Percentiles rank a stretch among this genome's conserved stretches.
These are phyloP conservation scores for Fusarium concolor DNA, from an alignment of 2,329 filamentous ascomycete species.

Conservation along the genomic window DNA sequence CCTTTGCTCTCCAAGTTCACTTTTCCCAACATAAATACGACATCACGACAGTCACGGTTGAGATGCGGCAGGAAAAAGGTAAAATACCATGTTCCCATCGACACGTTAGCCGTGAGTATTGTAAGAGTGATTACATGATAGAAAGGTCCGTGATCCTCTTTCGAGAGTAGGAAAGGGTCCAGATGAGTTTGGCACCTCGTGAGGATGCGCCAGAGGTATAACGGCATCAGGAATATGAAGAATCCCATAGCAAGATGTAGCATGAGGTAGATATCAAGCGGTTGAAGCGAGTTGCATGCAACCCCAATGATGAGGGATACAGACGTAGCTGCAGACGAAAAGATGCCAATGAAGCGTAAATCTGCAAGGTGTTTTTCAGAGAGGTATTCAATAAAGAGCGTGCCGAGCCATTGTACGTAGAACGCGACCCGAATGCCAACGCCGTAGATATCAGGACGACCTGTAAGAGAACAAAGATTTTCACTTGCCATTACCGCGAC, in stretches of 20 bases:
- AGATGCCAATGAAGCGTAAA: slow-evolving; percentile 50
- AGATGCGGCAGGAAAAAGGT: slow-evolving; percentile 42
- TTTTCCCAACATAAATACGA: slow-evolving; percentile 50
- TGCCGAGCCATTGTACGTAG: slow-evolving; percentile 53
- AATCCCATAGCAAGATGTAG: slow-evolving; percentile 49
- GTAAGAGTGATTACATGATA: slow-evolving; percentile 44
- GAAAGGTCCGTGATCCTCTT: slow-evolving; percentile 43
- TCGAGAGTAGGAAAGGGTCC: slow-evolving; percentile 47
- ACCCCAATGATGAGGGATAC: slow-evolving; percentile 48
- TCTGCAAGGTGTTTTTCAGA: slow-evolving; percentile 46
- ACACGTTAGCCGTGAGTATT: slow-evolving; percentile 44
- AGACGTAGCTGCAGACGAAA: slow-evolving; percentile 46
- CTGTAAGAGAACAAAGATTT: slow-evolving; percentile 42
- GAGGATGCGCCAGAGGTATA: slow-evolving; percentile 50
- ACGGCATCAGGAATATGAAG: slow-evolving; percentile 49
- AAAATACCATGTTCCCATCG: slow-evolving; percentile 51
- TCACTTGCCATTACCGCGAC: slow-evolving; percentile 9
- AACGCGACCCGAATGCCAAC: slow-evolving; percentile 52
- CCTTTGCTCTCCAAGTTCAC: slow-evolving; percentile 43
- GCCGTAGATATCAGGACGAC: slow-evolving; percentile 51
- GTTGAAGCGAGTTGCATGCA: slow-evolving; percentile 34
- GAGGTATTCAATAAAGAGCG: slow-evolving; percentile 48
- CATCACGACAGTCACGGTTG: slow-evolving; percentile 44
- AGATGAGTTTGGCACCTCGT: slow-evolving; percentile 49
- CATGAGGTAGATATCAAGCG: slow-evolving; percentile 50